phyloP scores from a whole-genome alignment of 306 rosid genomes.

The Rosa chinensis region DNA sequence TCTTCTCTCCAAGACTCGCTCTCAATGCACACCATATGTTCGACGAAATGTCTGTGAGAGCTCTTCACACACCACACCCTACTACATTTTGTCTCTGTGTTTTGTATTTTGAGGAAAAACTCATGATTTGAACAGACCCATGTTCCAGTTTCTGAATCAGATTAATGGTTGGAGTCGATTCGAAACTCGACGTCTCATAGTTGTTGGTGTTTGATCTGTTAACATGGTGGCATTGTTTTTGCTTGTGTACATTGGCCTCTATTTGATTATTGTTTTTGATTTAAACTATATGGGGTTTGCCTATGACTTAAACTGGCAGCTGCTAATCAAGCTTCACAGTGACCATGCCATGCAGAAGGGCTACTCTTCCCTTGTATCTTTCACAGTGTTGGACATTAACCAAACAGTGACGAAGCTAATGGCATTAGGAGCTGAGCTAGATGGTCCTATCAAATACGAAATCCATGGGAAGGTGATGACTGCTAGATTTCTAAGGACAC shows the following conservation, averaged over 20 bases:
- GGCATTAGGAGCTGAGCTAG: constrained; percentile 79
- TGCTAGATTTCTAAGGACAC: neutral
- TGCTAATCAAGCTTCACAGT: constrained; percentile 43
- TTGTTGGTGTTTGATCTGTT: neutral
- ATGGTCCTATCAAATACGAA: constrained; percentile 78
- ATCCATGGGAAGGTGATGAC: constrained; percentile 68
- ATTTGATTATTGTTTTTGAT: neutral
- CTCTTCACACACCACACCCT: neutral
- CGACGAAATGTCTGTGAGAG: constrained; percentile 39
- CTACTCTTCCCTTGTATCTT: constrained; percentile 66
- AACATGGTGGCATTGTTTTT: neutral
- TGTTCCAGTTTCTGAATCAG: neutral
- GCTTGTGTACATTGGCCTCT: neutral
- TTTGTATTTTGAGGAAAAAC: neutral
- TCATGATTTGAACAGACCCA: neutral
- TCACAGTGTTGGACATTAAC: constrained; percentile 73
- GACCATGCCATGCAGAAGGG: constrained; percentile 63
- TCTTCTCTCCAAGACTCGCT: neutral
- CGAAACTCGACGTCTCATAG: neutral
- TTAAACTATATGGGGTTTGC: neutral
- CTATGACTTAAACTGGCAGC: constrained; percentile 8
- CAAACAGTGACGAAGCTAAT: constrained; percentile 58
- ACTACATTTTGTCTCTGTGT: neutral
- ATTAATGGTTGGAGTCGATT: neutral
- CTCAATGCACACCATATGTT: constrained; percentile 32